phyloP scores from a whole-genome alignment of 2,329 filamentous ascomycete species.

The Talaromyces islandicus region DNA sequence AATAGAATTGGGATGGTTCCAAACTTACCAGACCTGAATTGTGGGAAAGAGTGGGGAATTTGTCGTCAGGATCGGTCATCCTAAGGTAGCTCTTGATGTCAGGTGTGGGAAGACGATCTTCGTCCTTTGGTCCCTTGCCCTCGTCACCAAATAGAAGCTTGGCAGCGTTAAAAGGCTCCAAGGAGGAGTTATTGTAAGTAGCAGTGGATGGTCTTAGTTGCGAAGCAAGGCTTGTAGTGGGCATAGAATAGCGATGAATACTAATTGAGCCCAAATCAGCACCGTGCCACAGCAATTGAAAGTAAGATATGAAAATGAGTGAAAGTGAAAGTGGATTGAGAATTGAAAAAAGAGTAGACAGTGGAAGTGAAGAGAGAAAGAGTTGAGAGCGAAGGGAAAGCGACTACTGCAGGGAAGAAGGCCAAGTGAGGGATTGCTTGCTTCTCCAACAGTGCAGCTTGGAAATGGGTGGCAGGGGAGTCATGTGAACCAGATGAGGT shows the following conservation, averaged over 20 bases:
- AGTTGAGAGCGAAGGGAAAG: not conserved
- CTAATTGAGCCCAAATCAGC: constrained; percentile 39
- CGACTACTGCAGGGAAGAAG: not conserved
- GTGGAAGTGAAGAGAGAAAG: not conserved
- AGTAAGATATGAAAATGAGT: not conserved
- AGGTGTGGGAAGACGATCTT: constrained; percentile 51
- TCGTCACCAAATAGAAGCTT: constrained; percentile 85
- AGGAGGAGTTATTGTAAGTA: constrained; percentile 35
- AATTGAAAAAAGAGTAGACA: not conserved
- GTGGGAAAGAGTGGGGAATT: constrained; percentile 65
- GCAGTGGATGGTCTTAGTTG: constrained; percentile 25
- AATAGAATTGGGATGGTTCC: not conserved
- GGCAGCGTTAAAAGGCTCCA: constrained; percentile 79
- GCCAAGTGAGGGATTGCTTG: not conserved
- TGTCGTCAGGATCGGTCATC: constrained; percentile 70
- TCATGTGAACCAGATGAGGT: not conserved
- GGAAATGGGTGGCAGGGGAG: not conserved
- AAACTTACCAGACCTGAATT: constrained; percentile 49
- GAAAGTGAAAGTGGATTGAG: not conserved
- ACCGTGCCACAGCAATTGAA: not conserved
- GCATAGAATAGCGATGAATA: constrained; percentile 89
- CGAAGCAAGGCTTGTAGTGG: constrained; percentile 51
- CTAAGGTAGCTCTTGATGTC: constrained; percentile 65
- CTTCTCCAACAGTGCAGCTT: not conserved
- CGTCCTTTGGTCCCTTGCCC: constrained; percentile 46